Evolutionary conservation across 2,329 filamentous ascomycete species (phyloP).

Genomic region (Cladosporium sp.): DNA sequence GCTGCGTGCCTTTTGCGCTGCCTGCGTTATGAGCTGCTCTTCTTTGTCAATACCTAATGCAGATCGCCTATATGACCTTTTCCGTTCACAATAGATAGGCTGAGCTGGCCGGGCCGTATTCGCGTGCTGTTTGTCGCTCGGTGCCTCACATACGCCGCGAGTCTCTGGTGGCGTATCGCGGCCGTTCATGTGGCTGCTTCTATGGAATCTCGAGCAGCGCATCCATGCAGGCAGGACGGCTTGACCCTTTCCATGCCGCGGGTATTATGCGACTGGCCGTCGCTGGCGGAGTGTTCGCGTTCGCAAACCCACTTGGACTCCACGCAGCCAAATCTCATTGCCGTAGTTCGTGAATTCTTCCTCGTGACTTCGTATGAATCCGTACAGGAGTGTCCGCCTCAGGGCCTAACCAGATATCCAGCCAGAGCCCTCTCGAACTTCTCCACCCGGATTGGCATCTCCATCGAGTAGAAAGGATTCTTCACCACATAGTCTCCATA

Average conservation of each 20-base stretch:
- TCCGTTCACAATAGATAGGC: neutral
- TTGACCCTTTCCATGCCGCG: neutral
- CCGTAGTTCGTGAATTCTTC: neutral
- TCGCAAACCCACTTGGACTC: too few species aligned
- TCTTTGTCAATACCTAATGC: slow-evolving; percentile 16
- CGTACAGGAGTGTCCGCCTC: slow-evolving; percentile 8
- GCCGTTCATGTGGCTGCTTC: too few species aligned
- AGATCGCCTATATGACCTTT: slow-evolving; percentile 1
- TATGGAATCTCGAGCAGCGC: too few species aligned
- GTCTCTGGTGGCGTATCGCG: too few species aligned
- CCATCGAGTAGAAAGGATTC: slow-evolving; percentile 96
- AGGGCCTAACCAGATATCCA: slow-evolving; percentile 37
- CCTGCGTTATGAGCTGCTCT: slow-evolving; percentile 14
- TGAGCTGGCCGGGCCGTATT: neutral
- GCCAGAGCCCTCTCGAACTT: slow-evolving; percentile 75
- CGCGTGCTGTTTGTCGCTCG: neutral
- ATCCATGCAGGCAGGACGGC: neutral
- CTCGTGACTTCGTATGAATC: neutral
- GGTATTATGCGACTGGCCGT: neutral
- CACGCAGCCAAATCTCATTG: neutral
- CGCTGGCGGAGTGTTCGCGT: neutral
- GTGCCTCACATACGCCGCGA: neutral
- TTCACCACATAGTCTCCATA: slow-evolving; percentile 99
- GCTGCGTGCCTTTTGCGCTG: slow-evolving; percentile 6
- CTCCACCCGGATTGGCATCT: slow-evolving; percentile 96